Evolutionary conservation across 225 moss, liverwort and hornwort species (phyloP).

Genomic region (Antitrichia curtipendula): DNA sequence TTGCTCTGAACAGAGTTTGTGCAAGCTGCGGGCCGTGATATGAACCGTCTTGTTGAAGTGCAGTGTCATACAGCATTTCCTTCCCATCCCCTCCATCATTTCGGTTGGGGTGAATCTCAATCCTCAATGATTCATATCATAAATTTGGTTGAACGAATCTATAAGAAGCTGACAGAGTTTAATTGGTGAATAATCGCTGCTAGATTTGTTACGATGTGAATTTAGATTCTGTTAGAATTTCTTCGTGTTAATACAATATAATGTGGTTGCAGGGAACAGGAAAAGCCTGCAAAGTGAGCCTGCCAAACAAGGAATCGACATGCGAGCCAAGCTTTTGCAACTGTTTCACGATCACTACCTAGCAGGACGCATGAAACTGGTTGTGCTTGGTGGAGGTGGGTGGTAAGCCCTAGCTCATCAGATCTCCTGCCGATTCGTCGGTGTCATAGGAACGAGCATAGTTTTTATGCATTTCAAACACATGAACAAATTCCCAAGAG

Average conservation of each 20-base stretch:
- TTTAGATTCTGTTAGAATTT: not conserved
- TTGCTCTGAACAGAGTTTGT: conserved; percentile 31
- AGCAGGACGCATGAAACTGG: conserved; percentile 54
- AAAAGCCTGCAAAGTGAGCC: conserved; percentile 43
- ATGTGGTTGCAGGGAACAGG: conserved; percentile 35
- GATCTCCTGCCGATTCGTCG: not conserved
- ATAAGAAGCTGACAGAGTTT: not conserved
- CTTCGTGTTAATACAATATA: not conserved
- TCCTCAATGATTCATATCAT: not conserved
- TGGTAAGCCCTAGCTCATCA: conserved; percentile 49
- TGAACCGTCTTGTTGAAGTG: conserved; percentile 38
- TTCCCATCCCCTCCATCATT: conserved; percentile 34
- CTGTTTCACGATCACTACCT: conserved; percentile 37
- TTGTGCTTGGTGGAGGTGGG: conserved; percentile 67
- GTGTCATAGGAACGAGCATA: not conserved
- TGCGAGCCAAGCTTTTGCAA: conserved; percentile 36
- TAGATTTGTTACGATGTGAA: not conserved
- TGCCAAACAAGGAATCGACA: conserved; percentile 24
- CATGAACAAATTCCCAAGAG: not conserved
- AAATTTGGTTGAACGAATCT: not conserved
- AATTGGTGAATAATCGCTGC: not conserved
- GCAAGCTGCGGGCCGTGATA: conserved; percentile 30
- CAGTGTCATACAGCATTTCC: conserved; percentile 34
- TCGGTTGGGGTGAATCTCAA: conserved; percentile 42
- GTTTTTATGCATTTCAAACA: not conserved